A percentile compares a stretch with the other conserved stretches of the same genome.
Conservation (phyloP, 352 stramenopile species). For the Blastocystis sp. region DNA sequence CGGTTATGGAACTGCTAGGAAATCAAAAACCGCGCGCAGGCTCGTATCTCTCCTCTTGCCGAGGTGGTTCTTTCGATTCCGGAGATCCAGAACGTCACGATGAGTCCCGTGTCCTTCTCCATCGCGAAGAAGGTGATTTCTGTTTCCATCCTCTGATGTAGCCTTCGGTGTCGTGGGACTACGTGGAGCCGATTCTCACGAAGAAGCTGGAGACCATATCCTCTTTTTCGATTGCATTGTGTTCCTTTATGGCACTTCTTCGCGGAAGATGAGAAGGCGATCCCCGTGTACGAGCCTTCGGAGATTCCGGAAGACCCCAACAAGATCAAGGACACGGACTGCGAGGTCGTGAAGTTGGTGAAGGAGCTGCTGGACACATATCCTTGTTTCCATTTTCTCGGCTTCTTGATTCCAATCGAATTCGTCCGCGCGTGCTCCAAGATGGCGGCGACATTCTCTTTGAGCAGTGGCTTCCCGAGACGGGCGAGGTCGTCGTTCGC, state of each 20-base stretch:
- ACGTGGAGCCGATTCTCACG: background rate
- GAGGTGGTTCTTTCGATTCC: slow-evolving; percentile 20
- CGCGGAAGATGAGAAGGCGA: background rate
- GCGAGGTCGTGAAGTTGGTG: slow-evolving; percentile 93
- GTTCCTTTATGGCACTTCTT: slow-evolving; percentile 33
- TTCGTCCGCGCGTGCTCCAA: slow-evolving; percentile 93
- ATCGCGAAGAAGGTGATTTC: slow-evolving; percentile 22
- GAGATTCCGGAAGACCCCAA: slow-evolving; percentile 46
- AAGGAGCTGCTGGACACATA: slow-evolving; percentile 93
- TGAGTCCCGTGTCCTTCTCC: background rate
- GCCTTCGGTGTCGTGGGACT: slow-evolving; percentile 42
- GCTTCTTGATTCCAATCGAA: slow-evolving; percentile 64
- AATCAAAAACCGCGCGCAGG: slow-evolving; percentile 1
- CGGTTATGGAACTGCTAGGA: background rate
- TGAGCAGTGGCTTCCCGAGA: slow-evolving; percentile 61
- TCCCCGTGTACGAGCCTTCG: slow-evolving; percentile 20
- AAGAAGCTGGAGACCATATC: slow-evolving; percentile 47
- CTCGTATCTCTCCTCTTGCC: slow-evolving; percentile 21
- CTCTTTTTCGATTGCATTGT: background rate
- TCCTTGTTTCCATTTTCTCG: background rate
- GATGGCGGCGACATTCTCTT: slow-evolving; percentile 98
- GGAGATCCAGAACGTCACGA: slow-evolving; percentile 6
- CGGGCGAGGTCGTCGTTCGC: slow-evolving; percentile 58
- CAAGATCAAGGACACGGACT: slow-evolving; percentile 31
- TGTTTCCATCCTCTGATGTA: background rate